These are phyloP conservation scores for Salvia miltiorrhiza DNA, from an alignment of 257 asterid species.

Conservation along the genomic window DNA sequence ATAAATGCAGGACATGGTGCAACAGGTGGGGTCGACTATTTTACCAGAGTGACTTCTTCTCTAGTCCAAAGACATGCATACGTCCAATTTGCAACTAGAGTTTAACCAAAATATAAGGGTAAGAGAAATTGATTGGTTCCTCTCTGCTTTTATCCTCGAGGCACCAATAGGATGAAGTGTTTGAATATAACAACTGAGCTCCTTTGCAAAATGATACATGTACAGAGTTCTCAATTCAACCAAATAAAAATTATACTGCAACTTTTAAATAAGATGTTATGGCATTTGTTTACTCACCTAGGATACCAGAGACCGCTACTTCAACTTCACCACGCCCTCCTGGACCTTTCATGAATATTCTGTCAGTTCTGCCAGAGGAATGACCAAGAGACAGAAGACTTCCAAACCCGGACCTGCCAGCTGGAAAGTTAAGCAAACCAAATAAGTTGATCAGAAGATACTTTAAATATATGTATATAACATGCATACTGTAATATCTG, in stretches of 20 bases:
- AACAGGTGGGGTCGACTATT: neutral
- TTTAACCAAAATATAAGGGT: no score
- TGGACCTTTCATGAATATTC: slow-evolving; percentile 97
- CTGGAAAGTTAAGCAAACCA: slow-evolving; percentile 42
- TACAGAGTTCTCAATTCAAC: neutral
- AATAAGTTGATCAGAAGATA: neutral
- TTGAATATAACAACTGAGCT: neutral
- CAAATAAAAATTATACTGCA: neutral
- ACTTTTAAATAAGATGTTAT: slow-evolving; percentile 8
- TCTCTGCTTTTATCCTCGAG: no score
- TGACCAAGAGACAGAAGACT: slow-evolving; percentile 90
- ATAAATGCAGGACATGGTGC: neutral
- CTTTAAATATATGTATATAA: neutral
- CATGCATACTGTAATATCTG: neutral
- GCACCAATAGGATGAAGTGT: neutral
- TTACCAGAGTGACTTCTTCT: neutral
- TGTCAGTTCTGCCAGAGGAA: slow-evolving; percentile 83
- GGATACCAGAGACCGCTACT: slow-evolving; percentile 96
- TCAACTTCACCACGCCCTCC: slow-evolving; percentile 99
- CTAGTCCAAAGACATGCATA: neutral
- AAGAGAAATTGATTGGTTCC: no score
- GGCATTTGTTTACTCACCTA: slow-evolving; percentile 43
- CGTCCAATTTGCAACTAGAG: neutral
- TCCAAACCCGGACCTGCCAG: slow-evolving; percentile 93
- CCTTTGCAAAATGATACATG: neutral